phyloP scores from a whole-genome alignment of 1,139 yeast genomes.

The Scheffersomyces parashehatae region DNA sequence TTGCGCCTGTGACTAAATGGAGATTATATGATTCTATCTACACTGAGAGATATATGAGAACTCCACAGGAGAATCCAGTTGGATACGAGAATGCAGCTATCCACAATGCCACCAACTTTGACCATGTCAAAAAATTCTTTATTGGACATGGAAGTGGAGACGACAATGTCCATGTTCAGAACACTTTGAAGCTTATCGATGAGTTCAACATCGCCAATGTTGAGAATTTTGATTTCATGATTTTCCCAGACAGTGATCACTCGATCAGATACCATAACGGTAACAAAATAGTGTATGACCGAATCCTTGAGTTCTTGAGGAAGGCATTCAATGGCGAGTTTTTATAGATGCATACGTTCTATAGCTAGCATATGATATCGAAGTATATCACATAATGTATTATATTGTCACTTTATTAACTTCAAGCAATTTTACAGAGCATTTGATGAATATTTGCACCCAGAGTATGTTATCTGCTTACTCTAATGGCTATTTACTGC shows the following conservation, averaged over 20 bases:
- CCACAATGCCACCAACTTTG: conserved; percentile 46
- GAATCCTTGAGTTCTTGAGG: conserved; percentile 59
- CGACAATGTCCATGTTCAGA: conserved; percentile 80
- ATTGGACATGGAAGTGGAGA: conserved; percentile 82
- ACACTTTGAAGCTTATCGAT: conserved; percentile 65
- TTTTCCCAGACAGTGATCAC: conserved; percentile 81
- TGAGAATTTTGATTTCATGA: conserved; percentile 71
- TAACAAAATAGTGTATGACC: conserved; percentile 62
- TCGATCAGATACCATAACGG: conserved; percentile 72
- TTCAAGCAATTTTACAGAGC: too few relatives aligned
- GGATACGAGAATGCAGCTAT: conserved; percentile 61
- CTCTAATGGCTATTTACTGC: too few relatives aligned
- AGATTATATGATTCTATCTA: conserved; percentile 71
- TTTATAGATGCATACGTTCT: conserved; percentile 3
- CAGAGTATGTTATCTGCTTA: too few relatives aligned
- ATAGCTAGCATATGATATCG: too few relatives aligned
- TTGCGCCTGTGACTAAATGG: conserved; percentile 86
- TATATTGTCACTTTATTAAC: too few relatives aligned
- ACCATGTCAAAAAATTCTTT: conserved; percentile 57
- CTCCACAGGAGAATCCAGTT: conserved; percentile 60
- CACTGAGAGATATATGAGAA: conserved; percentile 76
- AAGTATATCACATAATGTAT: too few relatives aligned
- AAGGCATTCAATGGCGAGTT: conserved; percentile 54
- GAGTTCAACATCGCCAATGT: conserved; percentile 55
- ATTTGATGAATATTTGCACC: too few relatives aligned